Conservation (phyloP, 345 rosid genomes). For the Excoecaria agallocha region DNA sequence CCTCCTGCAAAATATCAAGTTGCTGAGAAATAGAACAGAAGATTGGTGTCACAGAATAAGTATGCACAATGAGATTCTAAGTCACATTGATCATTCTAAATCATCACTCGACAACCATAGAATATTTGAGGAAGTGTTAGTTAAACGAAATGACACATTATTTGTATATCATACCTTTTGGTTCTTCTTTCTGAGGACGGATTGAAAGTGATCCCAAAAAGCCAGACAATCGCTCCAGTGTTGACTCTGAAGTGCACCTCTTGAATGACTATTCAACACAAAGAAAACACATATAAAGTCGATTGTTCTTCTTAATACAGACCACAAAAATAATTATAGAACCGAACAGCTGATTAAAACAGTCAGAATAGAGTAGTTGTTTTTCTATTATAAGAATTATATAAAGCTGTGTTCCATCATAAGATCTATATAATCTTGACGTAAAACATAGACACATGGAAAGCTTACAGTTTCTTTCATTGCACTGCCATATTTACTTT, state of each 20-base stretch:
- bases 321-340: no score
- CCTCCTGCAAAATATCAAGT: constrained; percentile 41
- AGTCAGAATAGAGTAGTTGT: no score
- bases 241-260: constrained; percentile 74
- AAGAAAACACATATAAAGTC: not conserved
- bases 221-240: constrained; percentile 73
- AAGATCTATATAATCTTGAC: no score
- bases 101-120: not conserved
- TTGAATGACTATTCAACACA: constrained; percentile 47
- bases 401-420: no score
- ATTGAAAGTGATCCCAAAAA: constrained; percentile 67
- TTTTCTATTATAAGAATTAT: no score
- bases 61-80: not conserved
- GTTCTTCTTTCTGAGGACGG: constrained; percentile 53
- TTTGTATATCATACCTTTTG: constrained; percentile 42
- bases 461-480: constrained; percentile 62
- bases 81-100: not conserved
- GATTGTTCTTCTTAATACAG: no score
- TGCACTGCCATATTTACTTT: constrained; percentile 68
- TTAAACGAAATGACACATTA: not conserved
- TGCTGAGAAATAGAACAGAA: constrained; percentile 4
- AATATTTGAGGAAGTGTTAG: not conserved
- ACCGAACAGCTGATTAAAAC: no score
- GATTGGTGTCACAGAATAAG: not conserved
- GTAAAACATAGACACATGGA: not conserved